Percentiles rank a stretch among this genome's conserved stretches.
phyloP scores from a whole-genome alignment of 1,284 basidiomycete species.

The Leccinum griseonigrum region DNA sequence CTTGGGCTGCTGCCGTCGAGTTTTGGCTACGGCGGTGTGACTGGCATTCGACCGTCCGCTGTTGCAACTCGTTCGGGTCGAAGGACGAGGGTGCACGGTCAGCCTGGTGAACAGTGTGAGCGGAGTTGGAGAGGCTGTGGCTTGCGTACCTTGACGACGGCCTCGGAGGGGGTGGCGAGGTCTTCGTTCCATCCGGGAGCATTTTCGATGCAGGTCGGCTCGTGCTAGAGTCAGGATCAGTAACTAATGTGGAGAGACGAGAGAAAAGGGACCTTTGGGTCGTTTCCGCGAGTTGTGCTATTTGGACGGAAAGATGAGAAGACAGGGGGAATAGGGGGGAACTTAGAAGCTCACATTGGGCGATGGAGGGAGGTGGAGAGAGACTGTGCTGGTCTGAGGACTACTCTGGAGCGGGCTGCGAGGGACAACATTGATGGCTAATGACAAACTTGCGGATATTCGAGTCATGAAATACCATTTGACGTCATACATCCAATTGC shows the following conservation, averaged over 20 bases:
- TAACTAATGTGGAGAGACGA: no score
- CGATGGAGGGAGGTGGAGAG: background rate
- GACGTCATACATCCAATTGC: constrained; percentile 15
- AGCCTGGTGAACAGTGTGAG: constrained; percentile 15
- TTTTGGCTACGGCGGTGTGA: constrained; percentile 29
- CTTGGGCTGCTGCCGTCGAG: background rate
- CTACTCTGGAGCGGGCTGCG: constrained; percentile 1
- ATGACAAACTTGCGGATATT: background rate
- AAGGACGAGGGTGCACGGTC: constrained; percentile 19
- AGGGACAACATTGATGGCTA: constrained; percentile 13
- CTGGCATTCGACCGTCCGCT: constrained; percentile 39
- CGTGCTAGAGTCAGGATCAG: constrained; percentile 27
- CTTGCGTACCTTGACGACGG: constrained; percentile 58
- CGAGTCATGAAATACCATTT: background rate
- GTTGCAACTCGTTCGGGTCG: constrained; percentile 32
- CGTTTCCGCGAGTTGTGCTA: constrained; percentile 45
- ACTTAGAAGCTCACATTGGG: constrained; percentile 5
- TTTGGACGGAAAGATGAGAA: background rate
- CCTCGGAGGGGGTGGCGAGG: constrained; percentile 68
- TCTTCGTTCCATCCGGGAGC: constrained; percentile 77
- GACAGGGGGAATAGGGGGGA: background rate
- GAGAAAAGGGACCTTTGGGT: constrained; percentile 45
- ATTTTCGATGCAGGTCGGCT: constrained; percentile 47
- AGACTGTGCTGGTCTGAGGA: background rate
- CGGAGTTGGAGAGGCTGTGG: no score